Evolutionary conservation across 83 land plant genomes (phyloP).

Genomic region (Isoetes engelmannii): DNA sequence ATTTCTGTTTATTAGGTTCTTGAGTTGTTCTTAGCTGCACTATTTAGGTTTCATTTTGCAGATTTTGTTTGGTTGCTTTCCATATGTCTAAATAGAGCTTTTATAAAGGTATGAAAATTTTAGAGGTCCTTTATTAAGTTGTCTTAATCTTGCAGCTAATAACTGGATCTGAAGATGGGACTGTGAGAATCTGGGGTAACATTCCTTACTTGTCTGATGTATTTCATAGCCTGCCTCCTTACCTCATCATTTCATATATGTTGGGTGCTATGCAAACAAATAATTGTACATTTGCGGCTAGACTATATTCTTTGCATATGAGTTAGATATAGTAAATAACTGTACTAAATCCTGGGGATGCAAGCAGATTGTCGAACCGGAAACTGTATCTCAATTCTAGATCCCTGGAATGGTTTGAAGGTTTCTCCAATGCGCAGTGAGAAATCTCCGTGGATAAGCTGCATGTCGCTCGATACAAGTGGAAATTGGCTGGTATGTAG

Average conservation of each 20-base stretch:
- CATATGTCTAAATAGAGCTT: neutral
- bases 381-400: constrained; percentile 45
- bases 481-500: constrained; percentile 86
- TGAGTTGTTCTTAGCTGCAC: too few species aligned
- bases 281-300: too few species aligned
- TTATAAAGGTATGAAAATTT: neutral
- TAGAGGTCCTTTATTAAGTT: neutral
- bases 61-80: neutral
- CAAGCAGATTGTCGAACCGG: constrained; percentile 66
- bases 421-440: constrained; percentile 22
- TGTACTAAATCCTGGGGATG: neutral
- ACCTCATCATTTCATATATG: too few species aligned
- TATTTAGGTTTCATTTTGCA: neutral
- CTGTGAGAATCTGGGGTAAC: constrained; percentile 78
- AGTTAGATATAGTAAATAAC: neutral
- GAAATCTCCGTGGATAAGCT: constrained; percentile 55
- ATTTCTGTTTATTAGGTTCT: too few species aligned
- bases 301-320: too few species aligned
- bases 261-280: too few species aligned
- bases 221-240: too few species aligned
- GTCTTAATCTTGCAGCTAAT: constrained; percentile 45
- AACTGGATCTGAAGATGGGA: constrained; percentile 97
- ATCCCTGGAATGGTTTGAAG: constrained; percentile 37
- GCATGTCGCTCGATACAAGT: constrained; percentile 70
- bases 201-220: neutral